Conservation (phyloP, 371 early-diverging fungal genomes). For the Apophysomyces trapeziformis region DNA sequence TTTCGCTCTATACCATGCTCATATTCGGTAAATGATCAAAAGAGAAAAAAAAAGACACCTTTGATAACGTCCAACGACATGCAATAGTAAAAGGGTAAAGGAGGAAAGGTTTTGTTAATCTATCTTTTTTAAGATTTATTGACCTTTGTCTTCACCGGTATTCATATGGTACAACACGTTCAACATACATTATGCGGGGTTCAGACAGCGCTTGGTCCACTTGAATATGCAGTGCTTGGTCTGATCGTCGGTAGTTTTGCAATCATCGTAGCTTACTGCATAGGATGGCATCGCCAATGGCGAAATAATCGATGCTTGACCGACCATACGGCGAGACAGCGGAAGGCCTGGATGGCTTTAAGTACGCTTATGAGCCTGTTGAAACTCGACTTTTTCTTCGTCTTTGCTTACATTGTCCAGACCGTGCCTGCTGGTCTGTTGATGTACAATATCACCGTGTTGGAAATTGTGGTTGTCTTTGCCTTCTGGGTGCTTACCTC, state of each 20-base stretch:
- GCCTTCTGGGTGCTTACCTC: constrained; percentile 13
- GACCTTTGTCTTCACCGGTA: not conserved
- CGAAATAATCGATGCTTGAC: too few relatives aligned
- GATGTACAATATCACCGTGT: constrained; percentile 10
- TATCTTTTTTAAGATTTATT: constrained; percentile 5
- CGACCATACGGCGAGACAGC: too few relatives aligned
- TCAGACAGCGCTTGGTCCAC: not conserved
- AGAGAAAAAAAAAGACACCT: not conserved
- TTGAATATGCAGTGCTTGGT: constrained; percentile 13
- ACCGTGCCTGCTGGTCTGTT: constrained; percentile 19
- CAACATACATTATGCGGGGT: not conserved
- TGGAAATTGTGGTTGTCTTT: constrained; percentile 23
- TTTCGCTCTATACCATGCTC: constrained; percentile 6
- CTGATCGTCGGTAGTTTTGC: not conserved
- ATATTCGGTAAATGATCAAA: constrained; percentile 12
- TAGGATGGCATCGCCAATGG: not conserved
- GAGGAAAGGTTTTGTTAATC: not conserved
- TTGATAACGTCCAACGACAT: too few relatives aligned
- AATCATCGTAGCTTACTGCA: constrained; percentile 3
- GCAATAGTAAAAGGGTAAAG: too few relatives aligned
- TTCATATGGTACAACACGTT: constrained; percentile 13
- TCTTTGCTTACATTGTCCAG: constrained; percentile 24
- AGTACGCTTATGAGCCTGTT: constrained; percentile 19
- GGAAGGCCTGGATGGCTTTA: constrained; percentile 18
- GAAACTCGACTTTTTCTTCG: constrained; percentile 31